Evolutionary conservation across 1,139 yeast species (phyloP), one percentile per base, ranked within the genome.

Genomic region (Meyerozyma sp.): DNA sequence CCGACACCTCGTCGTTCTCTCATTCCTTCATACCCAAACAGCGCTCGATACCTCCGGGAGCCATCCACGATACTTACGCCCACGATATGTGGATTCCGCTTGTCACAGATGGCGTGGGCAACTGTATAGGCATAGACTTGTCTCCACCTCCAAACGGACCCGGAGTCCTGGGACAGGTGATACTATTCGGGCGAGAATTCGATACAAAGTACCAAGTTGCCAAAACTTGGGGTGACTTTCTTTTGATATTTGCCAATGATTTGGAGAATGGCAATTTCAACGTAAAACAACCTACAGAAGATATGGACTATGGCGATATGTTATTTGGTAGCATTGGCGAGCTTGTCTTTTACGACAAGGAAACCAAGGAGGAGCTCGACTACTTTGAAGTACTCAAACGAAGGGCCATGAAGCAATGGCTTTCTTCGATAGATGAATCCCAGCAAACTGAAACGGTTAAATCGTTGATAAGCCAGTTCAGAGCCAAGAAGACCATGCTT

Each of bases 31-130:
- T 34, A 13, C 85, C 86, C n/a, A 61, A 57, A 40, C 97, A 90
- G 64, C 71, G 70, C 42, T 80, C 89, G 1, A 73, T 85, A 11
- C 98, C 98, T 5, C 87, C 88, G 14, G 81, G 81, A 5, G 65
- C 81, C 8, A 70, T 90, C 28, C 87, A 85, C 56, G 71, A 76
- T 3, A 81, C 79, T 1, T 91, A 87, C 65, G 93, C 96, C 2
- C 90, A 89, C 61, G 82, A 89, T 6, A 81, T 78, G 57, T 91
- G 98, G 98, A 83, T 91, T 44, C 98, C 98, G 2, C 63, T 91
- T 38, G 79, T 89, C 18, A 87, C 95, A 10, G 98, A 91, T 60
- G 82, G 80, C 47, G 83, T 86, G 9, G 98, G 98, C 16, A 91
- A 91, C 65, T 89, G 89, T 58, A 82, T 91, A 43, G 98, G 91